Conservation (phyloP, 176 grass and related monocot species). For the Urochloa ruziziensis region DNA sequence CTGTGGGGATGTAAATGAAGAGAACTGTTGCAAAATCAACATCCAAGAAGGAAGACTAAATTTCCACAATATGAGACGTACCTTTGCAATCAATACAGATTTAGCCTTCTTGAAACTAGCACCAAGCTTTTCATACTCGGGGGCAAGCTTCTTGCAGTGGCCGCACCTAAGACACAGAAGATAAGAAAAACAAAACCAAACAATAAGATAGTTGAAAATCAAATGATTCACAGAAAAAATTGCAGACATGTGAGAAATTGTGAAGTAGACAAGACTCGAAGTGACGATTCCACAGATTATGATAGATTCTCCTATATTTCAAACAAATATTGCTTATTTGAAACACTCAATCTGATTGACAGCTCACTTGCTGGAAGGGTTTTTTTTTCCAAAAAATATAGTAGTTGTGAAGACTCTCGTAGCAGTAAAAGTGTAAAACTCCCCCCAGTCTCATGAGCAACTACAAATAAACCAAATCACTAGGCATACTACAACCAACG, state of each 20-base stretch:
- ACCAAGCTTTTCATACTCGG: slow-evolving; percentile 90
- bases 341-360: neutral
- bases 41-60: neutral
- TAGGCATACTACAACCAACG: neutral
- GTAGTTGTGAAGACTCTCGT: neutral
- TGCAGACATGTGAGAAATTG: neutral
- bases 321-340: too few species aligned
- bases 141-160: slow-evolving; percentile 99
- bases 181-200: neutral
- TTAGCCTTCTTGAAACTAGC: slow-evolving; percentile 95
- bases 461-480: neutral
- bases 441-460: neutral
- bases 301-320: neutral
- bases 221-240: neutral
- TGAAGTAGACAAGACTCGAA: neutral
- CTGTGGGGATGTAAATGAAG: neutral
- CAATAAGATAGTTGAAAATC: neutral
- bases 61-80: slow-evolving; percentile 3
- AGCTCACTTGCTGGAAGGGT: neutral
- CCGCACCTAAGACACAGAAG: slow-evolving; percentile 73
- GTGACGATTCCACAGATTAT: neutral
- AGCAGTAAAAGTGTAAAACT: too few species aligned
- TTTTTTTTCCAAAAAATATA: neutral
- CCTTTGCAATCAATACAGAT: slow-evolving; percentile 90
- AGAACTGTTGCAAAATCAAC: neutral